Base-by-base conservation (phyloP, 306 rosid genomes). In the Quercus ilex region DNA sequence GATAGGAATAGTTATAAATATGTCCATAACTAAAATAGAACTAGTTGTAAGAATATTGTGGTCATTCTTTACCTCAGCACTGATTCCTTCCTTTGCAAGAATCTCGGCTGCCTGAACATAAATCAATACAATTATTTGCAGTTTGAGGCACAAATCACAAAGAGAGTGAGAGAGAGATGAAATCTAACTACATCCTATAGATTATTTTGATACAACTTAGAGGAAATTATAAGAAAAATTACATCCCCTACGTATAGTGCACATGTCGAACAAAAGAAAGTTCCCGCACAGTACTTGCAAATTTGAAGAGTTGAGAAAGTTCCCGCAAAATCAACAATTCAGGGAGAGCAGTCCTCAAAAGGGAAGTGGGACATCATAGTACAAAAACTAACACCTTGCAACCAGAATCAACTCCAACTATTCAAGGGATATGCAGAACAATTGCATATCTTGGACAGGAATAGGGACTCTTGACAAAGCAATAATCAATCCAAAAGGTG, bases 61-160 rank as follows among this genome's bases (percentile, higher is more conserved):
- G 70, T 79, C 57, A 63, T 26, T 51, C 53, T 77, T 78, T 88
- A 96, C 99, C 97, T 96, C 99, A 67, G 99, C 98, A 73, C 84
- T 90, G 85, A 96, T 91, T 85, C 98, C 99, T 82, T 96, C 99
- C 84, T 90, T 93, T 20, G 89, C 90, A 21, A 96, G 92, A 79
- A 83, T 75, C 74, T 96, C 99, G 71, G 99, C 98, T 62, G 99
- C 99, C 99, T 96, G 88, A 77, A 80, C 46, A 81, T 33, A 82
- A 79, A 81, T 62, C 58, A 86, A 68, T 79, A 71, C 5, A 78
- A 80, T 84, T 78, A 86, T 55, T 79, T 55, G 33, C 25, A 78
- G 35, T 59, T 57, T 51, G 23, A 52, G 59, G 72, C 33, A 25
- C 49, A 68, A 5, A 68, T 4, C 63, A 82, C 13, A 75, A 20